Conservation (phyloP, 23 red algal genomes). For the Gracilaria caudata region DNA sequence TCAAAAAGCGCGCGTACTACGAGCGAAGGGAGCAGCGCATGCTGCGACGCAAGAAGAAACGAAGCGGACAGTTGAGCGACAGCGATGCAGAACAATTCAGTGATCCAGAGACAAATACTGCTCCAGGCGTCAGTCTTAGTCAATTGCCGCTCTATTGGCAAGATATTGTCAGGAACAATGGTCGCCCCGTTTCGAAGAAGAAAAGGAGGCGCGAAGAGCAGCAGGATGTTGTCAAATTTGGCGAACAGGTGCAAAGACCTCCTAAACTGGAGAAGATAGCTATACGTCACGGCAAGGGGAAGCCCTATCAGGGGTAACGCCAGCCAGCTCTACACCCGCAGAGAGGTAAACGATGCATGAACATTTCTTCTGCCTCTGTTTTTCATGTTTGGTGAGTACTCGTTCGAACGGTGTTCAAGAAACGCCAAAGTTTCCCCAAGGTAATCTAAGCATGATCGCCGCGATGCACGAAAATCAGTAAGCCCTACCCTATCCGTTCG, state of each 20-base stretch:
- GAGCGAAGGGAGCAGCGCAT: constrained; percentile 28
- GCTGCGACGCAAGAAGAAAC: constrained; percentile 20
- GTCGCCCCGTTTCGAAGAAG: constrained; percentile 49
- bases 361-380: no score
- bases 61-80: constrained; percentile 8
- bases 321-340: neutral
- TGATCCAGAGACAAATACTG: neutral
- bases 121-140: constrained; percentile 16
- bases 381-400: no score
- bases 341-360: neutral
- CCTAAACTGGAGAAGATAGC: constrained; percentile 21
- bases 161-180: constrained; percentile 64
- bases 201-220: constrained; percentile 18
- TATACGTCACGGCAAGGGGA: neutral
- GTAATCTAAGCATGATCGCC: no score
- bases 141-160: constrained; percentile 67
- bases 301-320: neutral
- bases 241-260: constrained; percentile 49
- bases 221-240: constrained; percentile 44
- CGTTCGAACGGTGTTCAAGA: no score
- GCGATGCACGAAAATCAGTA: no score
- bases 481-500: no score
- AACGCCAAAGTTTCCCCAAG: no score
- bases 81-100: constrained; percentile 30
- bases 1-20: constrained; percentile 59